phyloP scores from a whole-genome alignment of 176 grass and related monocot genomes.

The Musa itinerans region DNA sequence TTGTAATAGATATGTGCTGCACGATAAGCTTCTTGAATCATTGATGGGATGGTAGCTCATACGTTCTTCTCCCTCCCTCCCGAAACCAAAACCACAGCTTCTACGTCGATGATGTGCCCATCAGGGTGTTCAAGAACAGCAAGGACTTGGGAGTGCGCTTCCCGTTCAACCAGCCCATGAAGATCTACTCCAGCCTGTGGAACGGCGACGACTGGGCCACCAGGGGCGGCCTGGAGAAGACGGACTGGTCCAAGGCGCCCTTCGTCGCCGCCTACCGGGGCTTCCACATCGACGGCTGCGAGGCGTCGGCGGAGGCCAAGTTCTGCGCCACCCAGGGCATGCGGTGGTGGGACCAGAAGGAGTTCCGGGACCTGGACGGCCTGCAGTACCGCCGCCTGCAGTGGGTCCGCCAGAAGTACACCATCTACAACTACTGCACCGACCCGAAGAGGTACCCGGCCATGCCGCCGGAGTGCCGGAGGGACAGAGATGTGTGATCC shows the following conservation, averaged over 20 bases:
- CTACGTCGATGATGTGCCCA: not conserved
- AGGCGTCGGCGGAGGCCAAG: conserved; percentile 5
- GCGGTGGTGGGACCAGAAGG: conserved; percentile 10
- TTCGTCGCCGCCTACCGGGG: not conserved
- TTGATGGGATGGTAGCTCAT: not conserved
- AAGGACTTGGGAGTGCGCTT: not conserved
- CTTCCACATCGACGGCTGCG: conserved; percentile 11
- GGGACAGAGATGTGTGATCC: not conserved
- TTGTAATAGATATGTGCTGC: not conserved
- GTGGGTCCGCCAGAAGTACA: conserved; percentile 10
- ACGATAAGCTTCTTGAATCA: not conserved
- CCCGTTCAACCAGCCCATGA: conserved; percentile 9
- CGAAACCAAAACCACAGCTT: not conserved
- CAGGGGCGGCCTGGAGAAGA: conserved; percentile 4
- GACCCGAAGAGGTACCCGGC: not conserved
- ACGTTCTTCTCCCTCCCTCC: not conserved
- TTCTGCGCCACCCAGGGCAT: conserved; percentile 8
- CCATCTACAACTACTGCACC: conserved; percentile 14
- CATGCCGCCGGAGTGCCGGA: conserved; percentile 1
- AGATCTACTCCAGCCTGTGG: conserved; percentile 9
- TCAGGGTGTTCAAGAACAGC: conserved; percentile 9
- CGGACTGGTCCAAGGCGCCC: conserved; percentile 6
- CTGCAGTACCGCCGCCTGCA: conserved; percentile 5
- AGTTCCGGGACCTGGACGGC: conserved; percentile 11
- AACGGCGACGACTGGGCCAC: conserved; percentile 8